Evolutionary conservation across 2,329 filamentous ascomycete species (phyloP).

Genomic region (Claviceps paspali): DNA sequence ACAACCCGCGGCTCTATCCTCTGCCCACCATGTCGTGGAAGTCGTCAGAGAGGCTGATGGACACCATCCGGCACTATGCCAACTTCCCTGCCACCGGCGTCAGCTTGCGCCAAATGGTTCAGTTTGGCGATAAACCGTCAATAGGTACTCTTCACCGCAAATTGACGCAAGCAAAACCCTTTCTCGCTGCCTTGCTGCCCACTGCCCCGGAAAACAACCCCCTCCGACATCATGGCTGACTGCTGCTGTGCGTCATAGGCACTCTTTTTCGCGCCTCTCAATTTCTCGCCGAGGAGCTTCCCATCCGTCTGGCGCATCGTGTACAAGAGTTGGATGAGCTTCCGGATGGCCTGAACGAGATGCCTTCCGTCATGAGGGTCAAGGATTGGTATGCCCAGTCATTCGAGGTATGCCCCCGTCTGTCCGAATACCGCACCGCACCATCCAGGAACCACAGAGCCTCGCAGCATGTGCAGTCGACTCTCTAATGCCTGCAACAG

Average conservation of each 20-base stretch:
- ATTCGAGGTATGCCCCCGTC: conserved; percentile 59
- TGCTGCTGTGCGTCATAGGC: conserved; percentile 37
- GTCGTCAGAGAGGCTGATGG: conserved; percentile 78
- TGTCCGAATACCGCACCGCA: neutral
- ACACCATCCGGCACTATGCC: conserved; percentile 93
- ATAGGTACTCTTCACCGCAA: conserved; percentile 44
- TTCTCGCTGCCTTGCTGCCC: conserved; percentile 24
- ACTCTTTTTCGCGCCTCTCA: conserved; percentile 95
- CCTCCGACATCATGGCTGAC: conserved; percentile 4
- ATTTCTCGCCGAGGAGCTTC: conserved; percentile 95
- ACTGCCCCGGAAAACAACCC: conserved; percentile 30
- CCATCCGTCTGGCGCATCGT: conserved; percentile 88
- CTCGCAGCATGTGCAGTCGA: neutral
- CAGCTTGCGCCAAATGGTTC: conserved; percentile 96
- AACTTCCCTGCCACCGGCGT: conserved; percentile 93
- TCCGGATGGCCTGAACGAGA: conserved; percentile 91
- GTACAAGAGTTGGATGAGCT: conserved; percentile 87
- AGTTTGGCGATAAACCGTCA: conserved; percentile 90
- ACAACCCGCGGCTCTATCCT: no score
- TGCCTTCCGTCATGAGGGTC: conserved; percentile 91
- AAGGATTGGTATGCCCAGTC: conserved; percentile 99
- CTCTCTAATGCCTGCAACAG: conserved; percentile 25
- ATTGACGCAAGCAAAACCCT: conserved; percentile 35
- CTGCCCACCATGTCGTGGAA: conserved; percentile 70
- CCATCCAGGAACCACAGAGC: neutral